Evolutionary conservation across 1,284 basidiomycete genomes (phyloP), one percentile per base, ranked within the genome.

Genomic region (Athelia sp.): DNA sequence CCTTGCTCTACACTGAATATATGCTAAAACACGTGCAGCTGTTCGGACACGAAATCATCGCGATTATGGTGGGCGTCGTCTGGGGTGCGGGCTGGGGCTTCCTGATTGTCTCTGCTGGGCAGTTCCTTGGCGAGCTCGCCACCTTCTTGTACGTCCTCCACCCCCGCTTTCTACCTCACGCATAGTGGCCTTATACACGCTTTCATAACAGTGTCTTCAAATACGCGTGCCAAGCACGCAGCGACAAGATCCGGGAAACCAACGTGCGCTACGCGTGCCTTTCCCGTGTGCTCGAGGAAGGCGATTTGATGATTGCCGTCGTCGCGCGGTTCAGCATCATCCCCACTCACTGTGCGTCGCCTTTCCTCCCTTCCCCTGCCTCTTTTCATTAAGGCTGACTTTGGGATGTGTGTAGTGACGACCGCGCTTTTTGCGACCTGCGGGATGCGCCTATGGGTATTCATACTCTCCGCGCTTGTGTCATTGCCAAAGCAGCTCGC

Each of bases 381-480:
- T 6, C 6, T 40, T 22, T 40, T 34, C 32, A 17, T 17, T 11
- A 34, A 34, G 36, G 26, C 26, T 40, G 36, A 40, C 15, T 15
- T 40, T 21, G n/a, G n/a, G 22, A 15, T 8, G 21, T 42, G 17
- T 52, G 18, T 46, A 77, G 75, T 78, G 52, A 76, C 76, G 1
- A 82, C 84, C 0, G 81, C 80, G 19, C 74, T 86, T 3, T 87
- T 87, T 56, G 72, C 84, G 1, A 79, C 83, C 1, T 82, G 81
- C 51, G 83, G 82, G 15, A 82, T 85, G 77, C 68, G 69, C 51
- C 72, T 87, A 49, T 72, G 74, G 59, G 64, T 78, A 35, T 86
- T 84, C 60, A 63, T 72, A 18, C 45, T 80, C 2, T 82, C 84
- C 11, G 79, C 82, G 1, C 52, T 84, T 36, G 59, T 86, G 18